Conservation (phyloP, 176 grass and related monocot genomes). For the Puccinellia tenuiflora region DNA sequence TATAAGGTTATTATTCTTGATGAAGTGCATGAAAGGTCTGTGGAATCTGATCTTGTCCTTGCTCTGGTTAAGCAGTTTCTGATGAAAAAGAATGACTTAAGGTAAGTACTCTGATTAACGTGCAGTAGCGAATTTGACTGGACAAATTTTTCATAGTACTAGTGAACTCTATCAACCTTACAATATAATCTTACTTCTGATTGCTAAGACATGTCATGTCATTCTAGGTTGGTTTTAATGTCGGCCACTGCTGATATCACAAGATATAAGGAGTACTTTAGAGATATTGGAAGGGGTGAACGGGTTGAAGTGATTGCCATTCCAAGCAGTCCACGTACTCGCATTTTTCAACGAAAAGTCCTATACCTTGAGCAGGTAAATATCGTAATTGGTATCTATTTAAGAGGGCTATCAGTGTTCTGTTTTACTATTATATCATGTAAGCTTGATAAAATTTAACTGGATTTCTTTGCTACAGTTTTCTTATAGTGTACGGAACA, state of each 20-base stretch:
- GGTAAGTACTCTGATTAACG: constrained; percentile 35
- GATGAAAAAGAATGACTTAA: constrained; percentile 86
- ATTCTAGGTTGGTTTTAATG: constrained; percentile 85
- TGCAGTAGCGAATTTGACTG: neutral
- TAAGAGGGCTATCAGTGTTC: neutral
- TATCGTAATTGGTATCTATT: neutral
- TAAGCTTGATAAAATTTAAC: neutral
- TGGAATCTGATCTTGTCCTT: constrained; percentile 95
- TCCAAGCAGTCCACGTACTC: constrained; percentile 54
- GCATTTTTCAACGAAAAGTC: constrained; percentile 75
- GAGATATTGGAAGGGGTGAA: constrained; percentile 70
- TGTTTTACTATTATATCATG: constrained; percentile 2
- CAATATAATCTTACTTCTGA: constrained; percentile 8
- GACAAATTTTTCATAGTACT: neutral
- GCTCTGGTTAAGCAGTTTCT: constrained; percentile 75
- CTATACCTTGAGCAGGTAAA: constrained; percentile 85
- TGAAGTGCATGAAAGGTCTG: constrained; percentile 89
- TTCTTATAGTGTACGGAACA: neutral
- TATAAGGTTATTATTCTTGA: constrained; percentile 99
- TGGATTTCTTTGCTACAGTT: constrained; percentile 5
- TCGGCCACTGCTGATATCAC: constrained; percentile 93
- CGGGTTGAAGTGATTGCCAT: constrained; percentile 97
- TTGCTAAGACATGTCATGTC: constrained; percentile 14
- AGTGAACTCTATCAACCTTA: constrained; percentile 5
- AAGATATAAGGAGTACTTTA: constrained; percentile 89